Evolutionary conservation across 163 green algal species (phyloP).

Genomic region (Chloromonas sp.): DNA sequence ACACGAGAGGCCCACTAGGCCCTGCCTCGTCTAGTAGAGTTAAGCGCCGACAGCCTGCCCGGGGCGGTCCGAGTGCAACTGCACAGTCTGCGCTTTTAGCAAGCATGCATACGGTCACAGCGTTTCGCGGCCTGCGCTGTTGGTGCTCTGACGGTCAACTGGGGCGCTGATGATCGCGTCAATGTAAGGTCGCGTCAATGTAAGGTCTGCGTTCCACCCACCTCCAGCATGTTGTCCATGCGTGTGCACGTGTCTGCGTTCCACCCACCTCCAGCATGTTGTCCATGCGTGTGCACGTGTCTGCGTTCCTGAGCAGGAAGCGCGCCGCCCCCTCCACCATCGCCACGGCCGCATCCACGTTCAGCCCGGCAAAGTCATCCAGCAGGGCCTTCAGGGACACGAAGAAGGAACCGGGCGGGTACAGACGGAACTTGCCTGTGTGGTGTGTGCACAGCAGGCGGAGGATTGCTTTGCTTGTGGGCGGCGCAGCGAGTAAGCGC

Average conservation of each 20-base stretch:
- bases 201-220: conserved; percentile 10
- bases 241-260: conserved; percentile 13
- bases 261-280: conserved; percentile 67
- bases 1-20: no score
- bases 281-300: conserved; percentile 66
- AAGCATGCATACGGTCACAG: neutral
- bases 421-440: conserved; percentile 43
- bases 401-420: conserved; percentile 21
- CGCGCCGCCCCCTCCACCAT: conserved; percentile 82
- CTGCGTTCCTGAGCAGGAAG: conserved; percentile 70
- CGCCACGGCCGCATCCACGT: conserved; percentile 71
- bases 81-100: neutral
- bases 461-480: no score
- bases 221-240: conserved; percentile 75
- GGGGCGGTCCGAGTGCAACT: no score
- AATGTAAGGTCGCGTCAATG: neutral
- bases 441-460: no score
- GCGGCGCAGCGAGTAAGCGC: no score
- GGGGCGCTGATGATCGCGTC: neutral
- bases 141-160: neutral
- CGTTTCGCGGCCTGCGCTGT: neutral
- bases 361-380: conserved; percentile 44
- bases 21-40: no score
- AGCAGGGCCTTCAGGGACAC: conserved; percentile 23
- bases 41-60: no score